These are phyloP conservation scores for Penstemon davidsonii DNA, from an alignment of 257 asterid species.

Conservation along the genomic window DNA sequence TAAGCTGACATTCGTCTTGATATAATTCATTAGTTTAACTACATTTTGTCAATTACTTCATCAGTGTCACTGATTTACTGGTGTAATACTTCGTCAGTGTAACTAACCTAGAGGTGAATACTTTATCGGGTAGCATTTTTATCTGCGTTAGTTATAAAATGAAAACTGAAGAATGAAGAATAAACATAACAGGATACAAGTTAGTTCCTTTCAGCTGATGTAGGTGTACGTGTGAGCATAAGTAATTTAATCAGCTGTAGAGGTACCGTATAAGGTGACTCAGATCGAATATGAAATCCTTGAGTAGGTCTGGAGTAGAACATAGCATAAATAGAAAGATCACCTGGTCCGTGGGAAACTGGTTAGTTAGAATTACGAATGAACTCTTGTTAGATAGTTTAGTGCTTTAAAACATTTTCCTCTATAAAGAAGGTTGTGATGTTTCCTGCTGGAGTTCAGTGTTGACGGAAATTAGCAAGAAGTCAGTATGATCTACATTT, in stretches of 20 bases:
- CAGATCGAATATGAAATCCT: constrained; percentile 1
- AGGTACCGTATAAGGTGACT: constrained; percentile 4
- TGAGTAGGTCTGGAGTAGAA: constrained; percentile 10
- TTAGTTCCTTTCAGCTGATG: neutral
- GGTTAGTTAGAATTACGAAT: neutral
- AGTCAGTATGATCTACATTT: constrained; percentile 10
- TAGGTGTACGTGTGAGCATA: constrained; percentile 17
- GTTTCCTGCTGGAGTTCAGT: neutral
- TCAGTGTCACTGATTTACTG: too few relatives aligned
- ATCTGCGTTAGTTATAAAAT: neutral
- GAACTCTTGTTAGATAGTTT: neutral
- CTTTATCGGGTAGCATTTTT: constrained; percentile 14
- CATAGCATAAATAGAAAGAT: constrained; percentile 9
- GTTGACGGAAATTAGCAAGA: neutral
- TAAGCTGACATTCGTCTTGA: neutral
- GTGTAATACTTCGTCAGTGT: too few relatives aligned
- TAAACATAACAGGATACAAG: constrained; percentile 6
- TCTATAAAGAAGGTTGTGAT: neutral
- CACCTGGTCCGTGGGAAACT: constrained; percentile 6
- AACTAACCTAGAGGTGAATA: neutral
- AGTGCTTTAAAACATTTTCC: neutral
- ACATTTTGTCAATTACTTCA: too few relatives aligned
- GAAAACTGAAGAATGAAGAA: too few relatives aligned
- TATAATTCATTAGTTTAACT: too few relatives aligned
- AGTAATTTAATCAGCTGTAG: constrained; percentile 14